A percentile compares a stretch with the other conserved stretches of the same genome.
Conservation (phyloP, 2,329 filamentous ascomycete genomes). For the Sporothrix euskadiensis region DNA sequence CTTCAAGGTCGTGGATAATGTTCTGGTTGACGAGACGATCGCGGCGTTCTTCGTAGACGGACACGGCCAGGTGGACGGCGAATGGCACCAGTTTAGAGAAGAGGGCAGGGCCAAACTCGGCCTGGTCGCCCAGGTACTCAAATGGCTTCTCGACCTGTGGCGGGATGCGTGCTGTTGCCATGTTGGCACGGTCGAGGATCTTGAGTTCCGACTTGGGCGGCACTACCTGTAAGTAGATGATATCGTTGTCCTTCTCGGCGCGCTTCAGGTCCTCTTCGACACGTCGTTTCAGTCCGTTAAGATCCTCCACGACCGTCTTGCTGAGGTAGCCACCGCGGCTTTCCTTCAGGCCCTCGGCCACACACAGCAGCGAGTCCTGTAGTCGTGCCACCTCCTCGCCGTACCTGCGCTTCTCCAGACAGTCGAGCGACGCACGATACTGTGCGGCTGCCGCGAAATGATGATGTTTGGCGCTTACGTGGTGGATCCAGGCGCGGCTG, state of each 20-base stretch:
- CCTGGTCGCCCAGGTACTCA: constrained; percentile 75
- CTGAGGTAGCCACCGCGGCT: constrained; percentile 71
- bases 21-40: constrained; percentile 88
- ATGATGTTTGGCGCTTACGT: constrained; percentile 94
- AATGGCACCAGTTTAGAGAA: constrained; percentile 94
- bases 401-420: constrained; percentile 88
- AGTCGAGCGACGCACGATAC: constrained; percentile 86
- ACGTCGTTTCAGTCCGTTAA: constrained; percentile 78
- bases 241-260: constrained; percentile 93
- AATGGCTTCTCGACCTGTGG: constrained; percentile 80
- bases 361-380: constrained; percentile 77
- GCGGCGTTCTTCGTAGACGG: constrained; percentile 88
- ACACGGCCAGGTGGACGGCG: constrained; percentile 90
- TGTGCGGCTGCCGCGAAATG: constrained; percentile 96
- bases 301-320: constrained; percentile 76
- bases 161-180: constrained; percentile 79
- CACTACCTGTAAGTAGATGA: constrained; percentile 81
- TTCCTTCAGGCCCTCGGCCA: constrained; percentile 84
- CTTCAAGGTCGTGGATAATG: constrained; percentile 81
- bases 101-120: constrained; percentile 78
- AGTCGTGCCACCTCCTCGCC: constrained; percentile 92
- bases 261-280: constrained; percentile 86
- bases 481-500: constrained; percentile 95
- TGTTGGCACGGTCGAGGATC: constrained; percentile 79
- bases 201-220: constrained; percentile 87